These are phyloP conservation scores for Vicia faba DNA, from an alignment of 306 rosid species.

Conservation along the genomic window DNA sequence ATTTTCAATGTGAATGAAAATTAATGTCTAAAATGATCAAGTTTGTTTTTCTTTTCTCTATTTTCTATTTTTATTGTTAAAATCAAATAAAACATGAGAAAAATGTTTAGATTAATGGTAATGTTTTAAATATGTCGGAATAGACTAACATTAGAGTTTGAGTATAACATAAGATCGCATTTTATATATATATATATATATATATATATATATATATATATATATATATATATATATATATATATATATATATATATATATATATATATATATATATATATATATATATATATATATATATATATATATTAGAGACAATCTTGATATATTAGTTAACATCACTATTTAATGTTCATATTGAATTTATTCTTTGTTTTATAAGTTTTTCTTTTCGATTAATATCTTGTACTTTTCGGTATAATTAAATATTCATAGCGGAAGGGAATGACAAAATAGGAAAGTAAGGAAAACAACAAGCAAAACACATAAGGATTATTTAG, in stretches of 20 bases:
- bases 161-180: neutral
- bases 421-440: too few species aligned
- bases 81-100: neutral
- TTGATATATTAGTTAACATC: neutral
- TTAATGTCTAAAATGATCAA: neutral
- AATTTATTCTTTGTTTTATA: neutral
- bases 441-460: too few species aligned
- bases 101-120: neutral
- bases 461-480: too few species aligned
- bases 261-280: too few species aligned
- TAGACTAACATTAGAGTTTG: neutral
- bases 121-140: neutral
- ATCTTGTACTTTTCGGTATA: neutral
- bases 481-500: too few species aligned
- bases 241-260: too few species aligned
- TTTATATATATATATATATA: neutral
- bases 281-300: too few species aligned
- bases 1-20: neutral
- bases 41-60: neutral
- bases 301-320: too few species aligned
- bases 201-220: too few species aligned
- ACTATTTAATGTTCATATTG: neutral
- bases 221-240: too few species aligned
- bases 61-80: neutral
- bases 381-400: neutral